Evolutionary conservation across 2,329 filamentous ascomycete species (phyloP), one percentile per base, ranked within the genome.

Genomic region (Alternaria sp.): DNA sequence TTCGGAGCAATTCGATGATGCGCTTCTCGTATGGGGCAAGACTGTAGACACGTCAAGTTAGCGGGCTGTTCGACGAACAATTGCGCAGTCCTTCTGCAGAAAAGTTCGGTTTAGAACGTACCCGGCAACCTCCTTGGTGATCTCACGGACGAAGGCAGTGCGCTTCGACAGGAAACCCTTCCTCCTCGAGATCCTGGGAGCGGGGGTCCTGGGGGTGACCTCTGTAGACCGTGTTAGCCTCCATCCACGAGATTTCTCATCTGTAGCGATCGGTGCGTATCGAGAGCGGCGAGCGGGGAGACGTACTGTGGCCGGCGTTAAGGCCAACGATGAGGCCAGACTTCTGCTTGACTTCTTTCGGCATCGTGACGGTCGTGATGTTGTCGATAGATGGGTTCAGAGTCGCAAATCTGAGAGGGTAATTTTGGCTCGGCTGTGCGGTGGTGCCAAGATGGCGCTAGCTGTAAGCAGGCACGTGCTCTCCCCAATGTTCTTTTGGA

Each of bases 101-200:
- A 43, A 57, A 46, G 41, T 63, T 41, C 49, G 56, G 44, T 61
- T 43, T 64, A 20, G 45, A 70, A 88, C 90, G 81, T 89, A 94
- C 92, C 92, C 96, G 84, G 94, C 90, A 84, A 98, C 96, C 88
- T 99, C 96, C 89, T 96, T 97, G 84, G 97, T 93, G 82, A 99
- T 91, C 82, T 97, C 94, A 79, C 96, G 90, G 78, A 98, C 95
- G 86, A 99, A 98, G 79, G 92, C 90, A 78, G 96, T 98, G 81
- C 94, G 91, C 91, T 97, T 97, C 87, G 92, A 96, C 81, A 97
- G 87, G 86, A 96, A 92, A 78, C 96, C 96, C 90, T 97, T 98
- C 87, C 90, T 94, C 93, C 83, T 81, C 71, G 84, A 86, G 72
- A 85, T 81, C 71, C 81, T 81, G 70, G 82, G 78, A 73, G 83